Conservation (phyloP, 352 stramenopile species). For the Phytopythium helicoides region DNA sequence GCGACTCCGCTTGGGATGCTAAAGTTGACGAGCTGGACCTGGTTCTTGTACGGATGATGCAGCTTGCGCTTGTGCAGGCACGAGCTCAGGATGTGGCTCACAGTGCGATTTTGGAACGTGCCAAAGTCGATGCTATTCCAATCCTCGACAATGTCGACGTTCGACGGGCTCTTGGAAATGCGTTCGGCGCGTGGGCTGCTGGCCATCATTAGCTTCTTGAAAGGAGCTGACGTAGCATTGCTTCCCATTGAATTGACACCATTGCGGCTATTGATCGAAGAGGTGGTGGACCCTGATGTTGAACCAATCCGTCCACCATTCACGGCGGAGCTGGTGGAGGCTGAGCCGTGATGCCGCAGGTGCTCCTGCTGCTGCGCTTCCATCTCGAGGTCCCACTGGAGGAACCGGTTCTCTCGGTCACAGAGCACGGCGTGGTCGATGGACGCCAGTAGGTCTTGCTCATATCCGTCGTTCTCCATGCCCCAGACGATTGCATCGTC, state of each 20-base stretch:
- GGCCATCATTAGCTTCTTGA: constrained; percentile 41
- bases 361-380: constrained; percentile 33
- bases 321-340: no score
- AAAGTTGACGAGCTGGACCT: constrained; percentile 82
- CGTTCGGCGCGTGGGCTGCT: constrained; percentile 49
- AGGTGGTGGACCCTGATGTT: constrained; percentile 5
- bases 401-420: constrained; percentile 78
- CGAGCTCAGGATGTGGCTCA: constrained; percentile 82
- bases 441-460: constrained; percentile 67
- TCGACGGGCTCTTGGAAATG: constrained; percentile 62
- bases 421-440: constrained; percentile 81
- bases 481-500: constrained; percentile 68
- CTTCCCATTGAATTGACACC: constrained; percentile 15
- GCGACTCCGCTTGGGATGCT: constrained; percentile 42
- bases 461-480: constrained; percentile 65
- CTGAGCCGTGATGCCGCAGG: neutral
- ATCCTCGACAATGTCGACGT: constrained; percentile 76
- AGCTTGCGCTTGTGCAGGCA: constrained; percentile 83
- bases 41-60: constrained; percentile 83
- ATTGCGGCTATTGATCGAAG: constrained; percentile 11
- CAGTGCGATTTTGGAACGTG: constrained; percentile 80
- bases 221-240: constrained; percentile 10
- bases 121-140: constrained; percentile 79
- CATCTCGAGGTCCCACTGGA: constrained; percentile 72
- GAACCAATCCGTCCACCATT: no score